Percentiles rank a stretch among this genome's conserved stretches.
Evolutionary conservation across 1,284 basidiomycete species (phyloP).

Genomic region (Irpex sp.): DNA sequence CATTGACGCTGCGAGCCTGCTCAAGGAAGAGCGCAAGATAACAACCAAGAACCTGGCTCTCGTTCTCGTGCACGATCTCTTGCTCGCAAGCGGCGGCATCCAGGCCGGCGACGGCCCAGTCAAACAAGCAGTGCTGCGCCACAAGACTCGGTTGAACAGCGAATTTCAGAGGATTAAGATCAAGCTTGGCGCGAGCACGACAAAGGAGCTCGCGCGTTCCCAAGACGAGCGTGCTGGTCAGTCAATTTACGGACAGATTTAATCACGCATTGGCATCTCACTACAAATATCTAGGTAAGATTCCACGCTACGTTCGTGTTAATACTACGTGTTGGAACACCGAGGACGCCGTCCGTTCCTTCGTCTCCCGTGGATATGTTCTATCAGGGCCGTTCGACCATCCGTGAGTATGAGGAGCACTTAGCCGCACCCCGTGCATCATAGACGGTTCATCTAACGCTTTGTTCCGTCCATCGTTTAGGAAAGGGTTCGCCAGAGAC

Average conservation of each 20-base stretch:
- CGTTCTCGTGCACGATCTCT: conserved; percentile 84
- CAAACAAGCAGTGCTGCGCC: conserved; percentile 78
- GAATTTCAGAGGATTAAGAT: conserved; percentile 87
- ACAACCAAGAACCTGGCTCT: conserved; percentile 71
- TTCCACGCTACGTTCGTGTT: conserved; percentile 84
- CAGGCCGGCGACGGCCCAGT: conserved; percentile 86
- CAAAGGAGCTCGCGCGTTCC: conserved; percentile 61
- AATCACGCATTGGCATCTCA: neutral
- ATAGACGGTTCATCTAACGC: neutral
- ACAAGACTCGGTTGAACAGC: conserved; percentile 84
- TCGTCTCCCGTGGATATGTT: conserved; percentile 51
- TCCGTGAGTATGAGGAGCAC: neutral
- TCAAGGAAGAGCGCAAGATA: conserved; percentile 73
- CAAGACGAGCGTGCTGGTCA: conserved; percentile 62
- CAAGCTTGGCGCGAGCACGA: conserved; percentile 63
- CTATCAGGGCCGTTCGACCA: conserved; percentile 49
- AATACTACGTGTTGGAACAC: conserved; percentile 72
- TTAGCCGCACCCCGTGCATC: neutral
- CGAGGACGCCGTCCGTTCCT: conserved; percentile 53
- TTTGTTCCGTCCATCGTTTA: conserved; percentile 20
- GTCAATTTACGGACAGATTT: conserved; percentile 13
- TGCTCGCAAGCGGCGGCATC: conserved; percentile 71
- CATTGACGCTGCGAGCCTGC: conserved; percentile 60
- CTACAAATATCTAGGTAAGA: conserved; percentile 43
- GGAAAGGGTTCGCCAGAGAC: conserved; percentile 67